Evolutionary conservation across 1,284 basidiomycete species (phyloP).

Genomic region (Erythrobasidium hasegawianum): DNA sequence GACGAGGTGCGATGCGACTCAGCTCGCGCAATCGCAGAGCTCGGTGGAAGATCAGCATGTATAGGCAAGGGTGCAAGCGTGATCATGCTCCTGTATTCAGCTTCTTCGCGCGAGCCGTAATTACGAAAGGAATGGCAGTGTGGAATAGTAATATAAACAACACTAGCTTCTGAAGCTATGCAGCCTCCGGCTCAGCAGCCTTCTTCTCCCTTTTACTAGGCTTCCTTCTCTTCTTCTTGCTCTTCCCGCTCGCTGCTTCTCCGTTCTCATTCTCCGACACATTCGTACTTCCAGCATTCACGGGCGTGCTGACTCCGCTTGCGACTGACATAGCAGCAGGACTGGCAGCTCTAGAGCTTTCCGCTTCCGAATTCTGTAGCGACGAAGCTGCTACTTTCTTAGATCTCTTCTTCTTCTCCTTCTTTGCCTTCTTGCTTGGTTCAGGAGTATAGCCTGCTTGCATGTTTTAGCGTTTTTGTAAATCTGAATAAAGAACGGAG

Average conservation of each 20-base stretch:
- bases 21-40: background rate
- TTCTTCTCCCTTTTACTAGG: background rate
- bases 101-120: no score
- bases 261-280: background rate
- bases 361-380: background rate
- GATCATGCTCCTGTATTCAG: no score
- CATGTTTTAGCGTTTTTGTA: no score
- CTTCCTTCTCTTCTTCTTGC: conserved; percentile 4
- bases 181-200: no score
- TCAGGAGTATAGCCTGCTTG: no score
- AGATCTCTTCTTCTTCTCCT: background rate
- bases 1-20: background rate
- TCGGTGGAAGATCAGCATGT: background rate
- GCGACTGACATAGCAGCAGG: no score
- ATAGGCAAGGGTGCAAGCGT: background rate
- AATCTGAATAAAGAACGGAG: no score
- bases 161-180: no score
- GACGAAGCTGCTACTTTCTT: background rate
- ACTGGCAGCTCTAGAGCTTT: background rate
- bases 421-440: conserved; percentile 2
- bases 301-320: no score
- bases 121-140: no score
- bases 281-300: no score
- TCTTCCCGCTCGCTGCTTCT: background rate
- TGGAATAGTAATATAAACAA: no score